These are phyloP conservation scores for Trichosporon sp. DNA, from an alignment of 1,284 basidiomycete species.

Conservation along the genomic window DNA sequence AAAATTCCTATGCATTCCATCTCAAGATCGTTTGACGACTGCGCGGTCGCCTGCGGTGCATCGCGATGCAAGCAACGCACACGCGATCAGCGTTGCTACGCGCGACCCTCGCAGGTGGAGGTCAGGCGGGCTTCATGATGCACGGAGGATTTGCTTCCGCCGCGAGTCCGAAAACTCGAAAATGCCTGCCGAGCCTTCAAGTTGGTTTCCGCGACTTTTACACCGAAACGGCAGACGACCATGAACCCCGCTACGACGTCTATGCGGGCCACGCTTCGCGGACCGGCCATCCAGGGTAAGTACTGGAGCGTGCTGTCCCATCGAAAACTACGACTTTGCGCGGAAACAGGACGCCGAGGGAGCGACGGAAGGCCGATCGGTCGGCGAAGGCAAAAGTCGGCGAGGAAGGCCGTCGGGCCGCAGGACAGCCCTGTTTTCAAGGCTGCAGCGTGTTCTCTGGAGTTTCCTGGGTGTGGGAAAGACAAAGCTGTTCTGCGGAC, in stretches of 20 bases:
- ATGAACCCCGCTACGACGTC: slow-evolving; percentile 4
- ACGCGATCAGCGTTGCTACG: neutral
- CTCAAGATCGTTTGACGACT: neutral
- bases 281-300: neutral
- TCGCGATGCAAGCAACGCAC: neutral
- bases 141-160: neutral
- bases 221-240: neutral
- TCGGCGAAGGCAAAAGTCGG: neutral
- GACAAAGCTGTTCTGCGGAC: neutral
- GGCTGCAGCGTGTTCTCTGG: too few species aligned
- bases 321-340: neutral
- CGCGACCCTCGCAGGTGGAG: neutral
- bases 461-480: too few species aligned
- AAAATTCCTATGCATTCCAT: slow-evolving; percentile 1
- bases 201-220: neutral
- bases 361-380: neutral
- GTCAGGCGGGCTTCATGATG: neutral
- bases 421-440: neutral
- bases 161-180: slow-evolving; percentile 3
- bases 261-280: neutral
- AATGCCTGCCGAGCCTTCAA: neutral
- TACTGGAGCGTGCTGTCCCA: neutral
- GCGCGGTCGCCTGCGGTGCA: neutral
- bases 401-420: neutral
- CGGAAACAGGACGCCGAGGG: neutral